A percentile compares a stretch with the other conserved stretches of the same genome.
Evolutionary conservation across 176 grass and related monocot genomes (phyloP).

Genomic region (Oryza glaberrima): DNA sequence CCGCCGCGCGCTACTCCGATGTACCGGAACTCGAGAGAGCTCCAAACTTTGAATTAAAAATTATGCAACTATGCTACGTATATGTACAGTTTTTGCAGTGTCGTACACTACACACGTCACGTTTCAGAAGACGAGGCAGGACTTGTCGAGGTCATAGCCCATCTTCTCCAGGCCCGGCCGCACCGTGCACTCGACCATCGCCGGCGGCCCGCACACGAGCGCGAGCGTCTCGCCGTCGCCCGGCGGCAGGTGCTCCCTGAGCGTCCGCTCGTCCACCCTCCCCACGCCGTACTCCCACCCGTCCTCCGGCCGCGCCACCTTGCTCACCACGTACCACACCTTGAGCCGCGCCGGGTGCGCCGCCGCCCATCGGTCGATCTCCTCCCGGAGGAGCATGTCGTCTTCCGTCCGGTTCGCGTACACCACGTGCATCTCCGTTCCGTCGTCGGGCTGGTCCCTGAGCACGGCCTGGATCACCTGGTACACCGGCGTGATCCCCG

Average conservation of each 20-base stretch:
- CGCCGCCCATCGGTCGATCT: conserved; percentile 63
- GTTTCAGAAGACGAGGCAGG: conserved; percentile 63
- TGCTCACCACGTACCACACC: conserved; percentile 79
- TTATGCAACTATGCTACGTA: neutral
- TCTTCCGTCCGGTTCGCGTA: conserved; percentile 78
- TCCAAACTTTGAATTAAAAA: neutral
- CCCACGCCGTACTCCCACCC: conserved; percentile 67
- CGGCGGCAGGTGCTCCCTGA: conserved; percentile 67
- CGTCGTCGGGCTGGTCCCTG: conserved; percentile 60
- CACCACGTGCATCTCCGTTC: conserved; percentile 77
- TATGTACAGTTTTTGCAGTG: neutral
- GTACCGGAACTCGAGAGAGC: neutral
- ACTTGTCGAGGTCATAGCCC: conserved; percentile 55
- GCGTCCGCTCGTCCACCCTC: conserved; percentile 47
- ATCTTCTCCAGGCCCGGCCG: conserved; percentile 83
- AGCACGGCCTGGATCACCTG: conserved; percentile 93
- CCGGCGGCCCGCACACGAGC: conserved; percentile 74
- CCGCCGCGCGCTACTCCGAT: neutral
- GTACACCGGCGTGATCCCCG: conserved; percentile 86
- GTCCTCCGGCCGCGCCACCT: conserved; percentile 25
- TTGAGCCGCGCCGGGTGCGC: conserved; percentile 62
- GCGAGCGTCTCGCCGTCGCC: conserved; percentile 59
- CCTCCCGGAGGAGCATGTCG: conserved; percentile 71
- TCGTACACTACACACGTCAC: neutral
- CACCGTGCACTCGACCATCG: conserved; percentile 74